phyloP scores from a whole-genome alignment of 1,284 basidiomycete species.

The Rhodotorula sp. region DNA sequence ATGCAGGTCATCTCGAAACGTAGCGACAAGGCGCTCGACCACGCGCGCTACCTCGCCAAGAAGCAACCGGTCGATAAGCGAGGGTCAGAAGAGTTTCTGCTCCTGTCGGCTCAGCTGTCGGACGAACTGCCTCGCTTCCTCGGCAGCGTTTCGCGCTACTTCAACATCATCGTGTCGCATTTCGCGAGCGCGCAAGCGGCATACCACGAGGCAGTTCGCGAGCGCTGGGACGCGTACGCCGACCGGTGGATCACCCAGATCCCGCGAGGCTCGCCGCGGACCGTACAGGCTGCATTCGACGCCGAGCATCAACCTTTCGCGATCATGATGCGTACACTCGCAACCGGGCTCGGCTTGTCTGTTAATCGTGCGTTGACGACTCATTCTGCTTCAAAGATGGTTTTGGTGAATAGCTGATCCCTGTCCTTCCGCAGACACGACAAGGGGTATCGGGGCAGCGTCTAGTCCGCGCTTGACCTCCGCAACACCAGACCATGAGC shows the following conservation, averaged over 20 bases:
- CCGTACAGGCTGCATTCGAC: constrained; percentile 12
- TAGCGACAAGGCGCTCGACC: constrained; percentile 48
- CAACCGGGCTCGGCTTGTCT: constrained; percentile 25
- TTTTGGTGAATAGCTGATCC: too few species aligned
- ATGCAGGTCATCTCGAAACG: constrained; percentile 47
- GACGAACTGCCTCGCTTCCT: constrained; percentile 51
- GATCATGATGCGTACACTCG: constrained; percentile 38
- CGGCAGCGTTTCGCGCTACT: constrained; percentile 47
- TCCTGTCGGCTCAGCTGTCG: constrained; percentile 49
- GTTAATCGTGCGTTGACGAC: constrained; percentile 6
- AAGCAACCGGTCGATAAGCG: constrained; percentile 33
- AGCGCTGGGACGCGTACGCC: constrained; percentile 31
- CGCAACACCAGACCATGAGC: too few species aligned
- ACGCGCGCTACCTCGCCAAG: constrained; percentile 44
- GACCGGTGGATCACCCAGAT: constrained; percentile 27
- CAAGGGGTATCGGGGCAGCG: too few species aligned
- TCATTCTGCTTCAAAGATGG: too few species aligned
- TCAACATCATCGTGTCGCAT: constrained; percentile 47
- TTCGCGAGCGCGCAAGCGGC: constrained; percentile 47
- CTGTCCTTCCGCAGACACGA: too few species aligned
- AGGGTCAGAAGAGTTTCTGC: constrained; percentile 48
- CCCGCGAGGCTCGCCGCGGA: constrained; percentile 5
- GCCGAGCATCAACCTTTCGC: constrained; percentile 27
- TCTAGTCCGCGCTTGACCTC: too few species aligned
- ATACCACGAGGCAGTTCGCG: constrained; percentile 42